These are phyloP conservation scores for Takashimella tepidaria DNA, from an alignment of 1,284 basidiomycete species.

Conservation along the genomic window DNA sequence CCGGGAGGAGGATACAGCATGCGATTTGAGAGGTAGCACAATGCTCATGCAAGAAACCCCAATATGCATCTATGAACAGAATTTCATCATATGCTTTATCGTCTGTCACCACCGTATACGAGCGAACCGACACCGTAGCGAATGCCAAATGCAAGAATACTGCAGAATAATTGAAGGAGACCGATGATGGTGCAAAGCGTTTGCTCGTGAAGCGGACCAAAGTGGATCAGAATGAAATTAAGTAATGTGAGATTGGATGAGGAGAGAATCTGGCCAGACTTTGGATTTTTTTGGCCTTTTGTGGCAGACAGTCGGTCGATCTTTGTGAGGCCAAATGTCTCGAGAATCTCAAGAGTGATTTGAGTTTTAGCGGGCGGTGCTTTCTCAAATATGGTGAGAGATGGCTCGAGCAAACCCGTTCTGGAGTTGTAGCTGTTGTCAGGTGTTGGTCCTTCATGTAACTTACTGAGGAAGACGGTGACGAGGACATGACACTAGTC, in stretches of 20 bases:
- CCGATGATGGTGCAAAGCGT: constrained; percentile 68
- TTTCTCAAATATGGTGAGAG: constrained; percentile 57
- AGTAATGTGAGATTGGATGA: constrained; percentile 83
- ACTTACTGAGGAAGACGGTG: constrained; percentile 83
- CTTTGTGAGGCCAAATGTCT: constrained; percentile 61
- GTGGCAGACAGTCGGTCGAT: constrained; percentile 55
- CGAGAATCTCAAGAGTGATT: constrained; percentile 57
- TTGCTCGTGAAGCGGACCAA: constrained; percentile 78
- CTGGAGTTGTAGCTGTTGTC: constrained; percentile 61
- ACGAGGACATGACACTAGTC: constrained; percentile 85
- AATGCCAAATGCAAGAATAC: constrained; percentile 69
- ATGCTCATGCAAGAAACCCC: not conserved
- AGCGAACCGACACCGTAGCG: constrained; percentile 81
- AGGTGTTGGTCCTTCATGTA: not conserved
- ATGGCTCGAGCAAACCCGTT: constrained; percentile 69
- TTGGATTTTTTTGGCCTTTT: not conserved
- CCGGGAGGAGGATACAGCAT: constrained; percentile 90
- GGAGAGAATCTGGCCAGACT: constrained; percentile 52
- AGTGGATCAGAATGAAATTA: constrained; percentile 69
- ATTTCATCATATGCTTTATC: no score
- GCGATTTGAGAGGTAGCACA: constrained; percentile 61
- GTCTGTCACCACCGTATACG: constrained; percentile 81
- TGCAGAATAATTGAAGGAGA: constrained; percentile 66
- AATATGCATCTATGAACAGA: constrained; percentile 1
- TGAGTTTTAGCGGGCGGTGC: constrained; percentile 54